Evolutionary conservation across 768 basidiomycete genomes (phyloP).

Genomic region (Filobasidium floriforme): DNA sequence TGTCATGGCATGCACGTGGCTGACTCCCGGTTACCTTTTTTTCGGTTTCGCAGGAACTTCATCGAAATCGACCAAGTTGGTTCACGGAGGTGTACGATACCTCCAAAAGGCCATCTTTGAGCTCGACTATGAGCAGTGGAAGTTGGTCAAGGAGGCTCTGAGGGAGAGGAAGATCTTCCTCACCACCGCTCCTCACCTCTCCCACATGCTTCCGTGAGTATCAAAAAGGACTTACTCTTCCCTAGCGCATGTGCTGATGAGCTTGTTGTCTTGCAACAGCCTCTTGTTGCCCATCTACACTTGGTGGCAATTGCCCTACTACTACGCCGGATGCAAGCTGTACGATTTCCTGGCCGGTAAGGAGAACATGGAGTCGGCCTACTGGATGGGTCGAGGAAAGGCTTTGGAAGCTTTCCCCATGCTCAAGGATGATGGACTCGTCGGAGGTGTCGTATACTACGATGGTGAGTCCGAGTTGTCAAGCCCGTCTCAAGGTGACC

Average conservation of each 20-base stretch:
- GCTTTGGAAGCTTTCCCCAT: slow-evolving; percentile 93
- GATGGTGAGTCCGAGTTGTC: slow-evolving; percentile 57
- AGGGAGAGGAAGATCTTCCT: slow-evolving; percentile 89
- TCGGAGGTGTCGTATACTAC: slow-evolving; percentile 93
- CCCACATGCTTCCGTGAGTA: slow-evolving; percentile 67
- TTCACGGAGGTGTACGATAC: slow-evolving; percentile 95
- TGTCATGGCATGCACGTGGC: background rate
- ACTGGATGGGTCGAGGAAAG: slow-evolving; percentile 89
- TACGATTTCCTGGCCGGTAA: slow-evolving; percentile 92
- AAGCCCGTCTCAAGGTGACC: slow-evolving; percentile 25
- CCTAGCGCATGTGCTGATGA: slow-evolving; percentile 1
- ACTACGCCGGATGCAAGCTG: slow-evolving; percentile 88
- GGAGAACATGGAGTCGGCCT: slow-evolving; percentile 93
- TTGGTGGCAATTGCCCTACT: slow-evolving; percentile 97
- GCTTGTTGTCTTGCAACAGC: slow-evolving; percentile 22
- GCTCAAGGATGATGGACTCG: slow-evolving; percentile 83
- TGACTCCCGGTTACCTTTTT: background rate
- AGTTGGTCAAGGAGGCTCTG: slow-evolving; percentile 89
- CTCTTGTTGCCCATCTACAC: slow-evolving; percentile 98
- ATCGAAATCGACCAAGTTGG: slow-evolving; percentile 94
- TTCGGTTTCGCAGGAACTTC: slow-evolving; percentile 61
- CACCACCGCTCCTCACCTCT: slow-evolving; percentile 89
- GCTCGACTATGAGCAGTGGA: slow-evolving; percentile 68
- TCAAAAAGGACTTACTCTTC: background rate
- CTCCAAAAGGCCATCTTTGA: slow-evolving; percentile 94